Conservation (phyloP, 2,329 filamentous ascomycete species). For the Paecilomyces variotii region DNA sequence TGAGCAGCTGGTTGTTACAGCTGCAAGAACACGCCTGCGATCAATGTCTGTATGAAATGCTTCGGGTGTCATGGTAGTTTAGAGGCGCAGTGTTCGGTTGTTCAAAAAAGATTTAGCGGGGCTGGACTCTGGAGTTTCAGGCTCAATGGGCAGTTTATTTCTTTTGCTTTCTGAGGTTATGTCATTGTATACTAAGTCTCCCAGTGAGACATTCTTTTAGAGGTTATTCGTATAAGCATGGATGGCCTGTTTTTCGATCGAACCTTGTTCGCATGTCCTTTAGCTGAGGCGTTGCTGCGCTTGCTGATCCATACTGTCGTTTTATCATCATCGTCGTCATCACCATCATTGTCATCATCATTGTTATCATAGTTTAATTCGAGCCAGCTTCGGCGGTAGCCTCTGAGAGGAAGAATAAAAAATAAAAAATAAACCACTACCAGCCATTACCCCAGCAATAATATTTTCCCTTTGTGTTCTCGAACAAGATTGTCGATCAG, state of each 20-base stretch:
- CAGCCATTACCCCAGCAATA: background rate
- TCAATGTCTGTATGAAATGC: background rate
- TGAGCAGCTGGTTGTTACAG: slow-evolving; percentile 5
- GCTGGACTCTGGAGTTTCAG: background rate
- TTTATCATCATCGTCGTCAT: too few relatives aligned
- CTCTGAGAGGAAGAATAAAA: background rate
- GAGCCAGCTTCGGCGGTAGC: background rate
- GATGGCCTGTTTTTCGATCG: background rate
- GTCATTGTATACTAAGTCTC: background rate
- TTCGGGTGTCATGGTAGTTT: background rate
- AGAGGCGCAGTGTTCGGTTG: background rate
- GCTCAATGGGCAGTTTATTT: background rate
- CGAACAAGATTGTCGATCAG: background rate
- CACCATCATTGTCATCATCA: too few relatives aligned
- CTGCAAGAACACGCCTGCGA: background rate
- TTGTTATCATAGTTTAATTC: background rate
- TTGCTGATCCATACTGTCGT: background rate
- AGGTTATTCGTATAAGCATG: background rate
- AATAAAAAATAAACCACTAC: too few relatives aligned
- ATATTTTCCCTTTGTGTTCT: background rate
- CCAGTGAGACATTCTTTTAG: background rate
- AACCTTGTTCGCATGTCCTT: background rate
- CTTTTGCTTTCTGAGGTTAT: background rate
- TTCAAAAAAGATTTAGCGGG: background rate
- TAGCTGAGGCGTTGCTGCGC: background rate